Evolutionary conservation across 257 asterid species (phyloP), one percentile per base, ranked within the genome.

Genomic region (Nicotiana otophora): DNA sequence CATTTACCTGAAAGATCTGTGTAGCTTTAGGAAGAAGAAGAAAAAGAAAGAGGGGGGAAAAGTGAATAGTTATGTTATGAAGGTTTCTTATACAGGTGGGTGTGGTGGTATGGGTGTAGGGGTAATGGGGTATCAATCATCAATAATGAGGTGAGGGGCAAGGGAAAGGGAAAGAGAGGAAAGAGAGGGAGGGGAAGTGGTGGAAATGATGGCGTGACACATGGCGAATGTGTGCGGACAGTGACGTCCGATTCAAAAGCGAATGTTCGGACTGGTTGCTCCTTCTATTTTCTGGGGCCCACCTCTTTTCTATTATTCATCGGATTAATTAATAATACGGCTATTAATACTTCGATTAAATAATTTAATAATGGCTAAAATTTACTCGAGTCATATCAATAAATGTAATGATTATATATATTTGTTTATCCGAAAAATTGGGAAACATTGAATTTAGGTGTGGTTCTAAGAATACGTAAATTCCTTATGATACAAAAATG

Each of bases 191-290:
- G 20, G 2, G 51, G 51, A 42, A n/a, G 78, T 65, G 68, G 51
- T 57, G 81, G 33, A 72, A 55, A 77, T 54, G 84, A 63, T 42
- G 42, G 81, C 31, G 17, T 30, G 72, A 70, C 84, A 82, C 81
- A 66, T 82, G 84, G 81, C 34, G 10, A 1, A 17, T 69, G 7
- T 57, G 26, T 10, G 23, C 28, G 39, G 80, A 51, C 16, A 7
- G 12, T 82, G 33, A 70, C 42, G 74, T 70, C 84, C 81, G 81
- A 63, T 82, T 82, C 84, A 12, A 82, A 69, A 58, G 84, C 69
- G 16, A 69, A 26, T 16, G 2, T 53, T 57, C 34, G 23, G 34
- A 65, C 33, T 77, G n/a, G 17, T 54, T 55, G 12, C 33, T 57
- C 31, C 20, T 69, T 4, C 26, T 16, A 0, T 30, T 17, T 62